Conservation (phyloP, 768 basidiomycete species). For the Pisolithus tinctorius region DNA sequence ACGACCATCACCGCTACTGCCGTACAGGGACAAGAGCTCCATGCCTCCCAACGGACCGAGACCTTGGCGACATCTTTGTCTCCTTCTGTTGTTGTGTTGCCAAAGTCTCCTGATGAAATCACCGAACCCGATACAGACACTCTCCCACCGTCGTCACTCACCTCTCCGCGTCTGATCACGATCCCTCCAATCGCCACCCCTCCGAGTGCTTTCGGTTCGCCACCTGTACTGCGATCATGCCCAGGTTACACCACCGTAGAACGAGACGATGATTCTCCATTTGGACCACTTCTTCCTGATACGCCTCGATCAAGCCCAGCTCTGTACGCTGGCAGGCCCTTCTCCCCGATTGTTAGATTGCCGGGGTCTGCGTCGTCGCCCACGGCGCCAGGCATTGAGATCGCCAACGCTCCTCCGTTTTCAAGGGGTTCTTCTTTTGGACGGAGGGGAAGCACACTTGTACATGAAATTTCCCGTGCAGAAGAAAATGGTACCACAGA, state of each 20-base stretch:
- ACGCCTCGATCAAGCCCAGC: slow-evolving; percentile 22
- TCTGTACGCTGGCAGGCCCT: slow-evolving; percentile 22
- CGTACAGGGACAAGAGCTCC: not conserved
- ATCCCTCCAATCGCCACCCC: slow-evolving; percentile 10
- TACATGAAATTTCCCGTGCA: slow-evolving; percentile 5
- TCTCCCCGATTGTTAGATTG: slow-evolving; percentile 20
- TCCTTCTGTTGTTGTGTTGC: not conserved
- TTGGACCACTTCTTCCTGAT: slow-evolving; percentile 25
- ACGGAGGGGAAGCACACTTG: slow-evolving; percentile 15
- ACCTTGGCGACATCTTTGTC: not conserved
- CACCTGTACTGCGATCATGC: slow-evolving; percentile 15
- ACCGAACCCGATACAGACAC: not conserved
- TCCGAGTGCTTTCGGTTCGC: not conserved
- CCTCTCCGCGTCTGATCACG: slow-evolving; percentile 1
- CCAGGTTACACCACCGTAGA: slow-evolving; percentile 1
- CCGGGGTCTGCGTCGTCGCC: slow-evolving; percentile 13
- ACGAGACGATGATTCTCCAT: slow-evolving; percentile 20
- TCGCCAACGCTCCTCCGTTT: slow-evolving; percentile 1
- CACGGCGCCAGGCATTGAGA: not conserved
- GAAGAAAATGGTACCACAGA: not conserved
- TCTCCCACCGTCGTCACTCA: not conserved
- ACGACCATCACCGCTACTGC: not conserved
- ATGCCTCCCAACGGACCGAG: not conserved
- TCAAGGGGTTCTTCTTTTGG: slow-evolving; percentile 10
- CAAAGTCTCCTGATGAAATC: not conserved